phyloP scores from a whole-genome alignment of 2,329 filamentous ascomycete genomes.

The Fusarium albidum region DNA sequence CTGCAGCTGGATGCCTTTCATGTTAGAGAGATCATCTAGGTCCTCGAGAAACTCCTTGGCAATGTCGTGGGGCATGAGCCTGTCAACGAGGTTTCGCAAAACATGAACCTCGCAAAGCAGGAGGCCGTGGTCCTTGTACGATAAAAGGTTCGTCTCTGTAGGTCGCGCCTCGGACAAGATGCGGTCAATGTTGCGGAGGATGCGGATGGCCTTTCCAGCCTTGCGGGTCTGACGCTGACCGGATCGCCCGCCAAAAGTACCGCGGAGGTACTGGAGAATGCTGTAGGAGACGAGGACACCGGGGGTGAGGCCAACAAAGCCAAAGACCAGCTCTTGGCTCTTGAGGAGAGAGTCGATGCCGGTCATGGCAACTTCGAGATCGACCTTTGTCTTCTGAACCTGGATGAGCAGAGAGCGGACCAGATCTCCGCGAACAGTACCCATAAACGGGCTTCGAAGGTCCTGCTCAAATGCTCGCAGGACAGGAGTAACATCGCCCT shows the following conservation, averaged over 20 bases:
- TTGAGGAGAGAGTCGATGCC: slow-evolving; percentile 95
- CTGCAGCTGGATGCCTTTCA: slow-evolving; percentile 81
- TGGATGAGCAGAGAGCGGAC: slow-evolving; percentile 93
- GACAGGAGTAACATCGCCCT: slow-evolving; percentile 93
- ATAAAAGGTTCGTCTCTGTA: slow-evolving; percentile 76
- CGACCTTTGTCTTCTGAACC: slow-evolving; percentile 98
- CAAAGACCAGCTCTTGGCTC: slow-evolving; percentile 96
- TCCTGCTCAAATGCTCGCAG: slow-evolving; percentile 92
- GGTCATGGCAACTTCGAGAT: slow-evolving; percentile 93
- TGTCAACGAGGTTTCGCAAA: slow-evolving; percentile 68
- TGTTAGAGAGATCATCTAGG: slow-evolving; percentile 83
- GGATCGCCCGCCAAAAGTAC: slow-evolving; percentile 73
- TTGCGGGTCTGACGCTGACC: slow-evolving; percentile 71
- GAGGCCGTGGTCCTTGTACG: slow-evolving; percentile 92
- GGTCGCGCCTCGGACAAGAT: slow-evolving; percentile 75
- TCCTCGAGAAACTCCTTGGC: slow-evolving; percentile 90
- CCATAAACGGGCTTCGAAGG: slow-evolving; percentile 80
- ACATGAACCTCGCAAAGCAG: slow-evolving; percentile 90
- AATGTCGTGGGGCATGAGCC: slow-evolving; percentile 76
- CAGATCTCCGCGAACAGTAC: slow-evolving; percentile 85
- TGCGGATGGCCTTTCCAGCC: slow-evolving; percentile 75
- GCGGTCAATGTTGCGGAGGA: slow-evolving; percentile 88
- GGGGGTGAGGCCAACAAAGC: slow-evolving; percentile 93
- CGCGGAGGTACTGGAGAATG: slow-evolving; percentile 74
- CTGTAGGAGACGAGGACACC: slow-evolving; percentile 87